phyloP scores from a whole-genome alignment of 2,329 filamentous ascomycete genomes.

The Tolypocladium sp. region DNA sequence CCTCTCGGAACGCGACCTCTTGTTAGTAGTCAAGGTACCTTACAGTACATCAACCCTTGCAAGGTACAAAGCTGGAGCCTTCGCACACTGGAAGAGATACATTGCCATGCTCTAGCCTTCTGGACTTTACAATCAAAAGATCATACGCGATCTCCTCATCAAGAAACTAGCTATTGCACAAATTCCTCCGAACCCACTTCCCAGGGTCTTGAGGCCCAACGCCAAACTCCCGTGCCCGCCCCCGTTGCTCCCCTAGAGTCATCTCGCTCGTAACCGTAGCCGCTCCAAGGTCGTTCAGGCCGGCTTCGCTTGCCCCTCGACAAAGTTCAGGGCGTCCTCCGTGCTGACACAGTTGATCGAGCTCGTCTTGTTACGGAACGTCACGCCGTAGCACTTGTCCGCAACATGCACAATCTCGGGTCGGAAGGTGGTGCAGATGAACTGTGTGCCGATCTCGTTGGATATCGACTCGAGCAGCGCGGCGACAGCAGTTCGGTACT shows the following conservation, averaged over 20 bases:
- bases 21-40: too few species aligned
- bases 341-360: constrained; percentile 82
- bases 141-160: neutral
- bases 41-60: too few species aligned
- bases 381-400: constrained; percentile 96
- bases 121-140: neutral
- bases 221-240: neutral
- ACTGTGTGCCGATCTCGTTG: constrained; percentile 59
- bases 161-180: neutral
- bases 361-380: constrained; percentile 88
- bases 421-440: constrained; percentile 97
- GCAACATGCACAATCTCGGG: constrained; percentile 93
- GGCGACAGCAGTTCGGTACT: constrained; percentile 94
- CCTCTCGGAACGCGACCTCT: too few species aligned
- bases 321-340: constrained; percentile 85
- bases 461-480: constrained; percentile 76
- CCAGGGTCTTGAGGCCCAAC: neutral
- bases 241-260: neutral
- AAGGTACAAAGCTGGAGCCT: too few species aligned
- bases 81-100: too few species aligned
- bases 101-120: neutral
- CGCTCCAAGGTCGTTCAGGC: constrained; percentile 5
- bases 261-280: neutral
- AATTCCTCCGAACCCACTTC: neutral
- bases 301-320: constrained; percentile 65